These are phyloP conservation scores for Mortierella sp. DNA, from an alignment of 371 early-diverging fungal genomes.

Conservation along the genomic window DNA sequence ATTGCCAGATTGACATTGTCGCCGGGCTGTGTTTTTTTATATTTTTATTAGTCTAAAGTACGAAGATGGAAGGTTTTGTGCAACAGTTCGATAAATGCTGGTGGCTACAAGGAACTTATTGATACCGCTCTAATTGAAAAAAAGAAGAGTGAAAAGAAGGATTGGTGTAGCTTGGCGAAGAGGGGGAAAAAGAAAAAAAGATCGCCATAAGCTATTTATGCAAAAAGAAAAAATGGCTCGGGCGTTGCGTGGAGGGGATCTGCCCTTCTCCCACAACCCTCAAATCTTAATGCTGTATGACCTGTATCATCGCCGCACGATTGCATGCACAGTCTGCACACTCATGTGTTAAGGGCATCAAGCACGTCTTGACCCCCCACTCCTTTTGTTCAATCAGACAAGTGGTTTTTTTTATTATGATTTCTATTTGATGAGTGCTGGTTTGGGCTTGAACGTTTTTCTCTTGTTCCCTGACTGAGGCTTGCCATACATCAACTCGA, in stretches of 20 bases:
- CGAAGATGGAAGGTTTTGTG: background rate
- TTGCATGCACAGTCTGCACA: no score
- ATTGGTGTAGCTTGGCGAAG: background rate
- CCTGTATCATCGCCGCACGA: no score
- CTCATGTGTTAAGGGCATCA: no score
- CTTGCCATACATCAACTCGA: conserved; percentile 56
- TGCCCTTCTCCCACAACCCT: no score
- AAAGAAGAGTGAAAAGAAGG: background rate
- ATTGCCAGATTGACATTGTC: conserved; percentile 6
- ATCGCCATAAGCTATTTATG: no score
- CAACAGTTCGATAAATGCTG: no score
- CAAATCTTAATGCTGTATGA: no score
- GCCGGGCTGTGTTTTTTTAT: background rate
- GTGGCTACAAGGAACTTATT: no score
- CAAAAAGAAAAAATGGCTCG: no score
- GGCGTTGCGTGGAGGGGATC: no score
- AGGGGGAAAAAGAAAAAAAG: background rate
- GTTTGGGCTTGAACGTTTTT: conserved; percentile 53
- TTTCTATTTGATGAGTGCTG: conserved; percentile 45
- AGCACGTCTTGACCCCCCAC: background rate
- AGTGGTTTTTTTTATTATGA: background rate
- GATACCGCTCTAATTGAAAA: no score
- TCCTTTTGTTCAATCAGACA: background rate
- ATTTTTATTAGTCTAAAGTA: background rate
- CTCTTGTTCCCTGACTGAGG: conserved; percentile 40